phyloP scores from a whole-genome alignment of 768 basidiomycete genomes.

The Panaeolus cyanescens region DNA sequence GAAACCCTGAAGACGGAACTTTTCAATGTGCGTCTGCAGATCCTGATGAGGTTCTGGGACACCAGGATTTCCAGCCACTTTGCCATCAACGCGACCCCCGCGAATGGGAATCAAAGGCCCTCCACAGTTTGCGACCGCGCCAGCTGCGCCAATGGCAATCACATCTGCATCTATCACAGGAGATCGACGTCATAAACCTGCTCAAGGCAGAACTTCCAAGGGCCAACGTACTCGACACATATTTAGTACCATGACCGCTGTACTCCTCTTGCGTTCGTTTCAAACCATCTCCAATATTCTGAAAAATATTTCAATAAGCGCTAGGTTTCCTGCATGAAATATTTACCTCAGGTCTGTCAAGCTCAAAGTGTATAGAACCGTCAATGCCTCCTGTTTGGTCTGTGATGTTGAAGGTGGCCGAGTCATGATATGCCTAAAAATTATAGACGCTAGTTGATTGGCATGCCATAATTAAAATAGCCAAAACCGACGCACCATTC shows the following conservation, averaged over 20 bases:
- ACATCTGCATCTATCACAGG: conserved; percentile 42
- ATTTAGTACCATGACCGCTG: conserved; percentile 40
- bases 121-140: conserved; percentile 40
- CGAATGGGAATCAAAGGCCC: conserved; percentile 45
- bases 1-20: too few species aligned
- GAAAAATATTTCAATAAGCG: neutral
- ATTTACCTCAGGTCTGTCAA: conserved; percentile 41
- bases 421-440: conserved; percentile 49
- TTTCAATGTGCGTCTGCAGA: too few species aligned
- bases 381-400: conserved; percentile 51
- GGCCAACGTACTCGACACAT: conserved; percentile 41
- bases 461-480: neutral
- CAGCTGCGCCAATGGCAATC: conserved; percentile 38
- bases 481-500: neutral
- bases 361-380: conserved; percentile 50
- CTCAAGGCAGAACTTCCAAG: too few species aligned
- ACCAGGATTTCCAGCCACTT: conserved; percentile 44
- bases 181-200: neutral
- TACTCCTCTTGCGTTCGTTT: conserved; percentile 44
- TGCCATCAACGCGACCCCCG: conserved; percentile 45
- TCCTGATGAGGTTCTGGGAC: too few species aligned
- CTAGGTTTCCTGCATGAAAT: neutral
- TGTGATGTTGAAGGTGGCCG: conserved; percentile 45
- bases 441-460: neutral
- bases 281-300: conserved; percentile 53